phyloP scores from a whole-genome alignment of 2,329 filamentous ascomycete species.

The Daldinia eschscholtzii region DNA sequence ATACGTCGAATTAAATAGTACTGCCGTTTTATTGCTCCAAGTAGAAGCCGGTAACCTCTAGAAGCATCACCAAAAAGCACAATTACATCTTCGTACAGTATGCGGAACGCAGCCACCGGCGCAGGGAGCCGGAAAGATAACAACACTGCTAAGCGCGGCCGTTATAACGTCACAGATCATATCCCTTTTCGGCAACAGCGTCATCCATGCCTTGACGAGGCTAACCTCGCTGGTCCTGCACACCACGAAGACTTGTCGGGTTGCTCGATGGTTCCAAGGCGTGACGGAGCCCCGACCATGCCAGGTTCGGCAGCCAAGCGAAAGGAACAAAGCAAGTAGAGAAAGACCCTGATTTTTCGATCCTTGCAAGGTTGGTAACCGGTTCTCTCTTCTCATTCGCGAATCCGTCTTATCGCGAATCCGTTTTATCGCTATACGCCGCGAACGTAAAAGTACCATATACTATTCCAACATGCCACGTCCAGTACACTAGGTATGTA shows the following conservation, averaged over 20 bases:
- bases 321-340: slow-evolving; percentile 1
- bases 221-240: slow-evolving; percentile 31
- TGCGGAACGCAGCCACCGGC: slow-evolving; percentile 19
- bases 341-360: slow-evolving; percentile 36
- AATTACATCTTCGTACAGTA: slow-evolving; percentile 42
- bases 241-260: slow-evolving; percentile 43
- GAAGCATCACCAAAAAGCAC: slow-evolving; percentile 30
- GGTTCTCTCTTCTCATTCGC: slow-evolving; percentile 28
- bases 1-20: neutral
- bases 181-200: slow-evolving; percentile 32
- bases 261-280: slow-evolving; percentile 30
- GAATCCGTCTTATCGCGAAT: slow-evolving; percentile 28
- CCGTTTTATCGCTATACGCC: slow-evolving; percentile 12
- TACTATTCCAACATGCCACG: neutral
- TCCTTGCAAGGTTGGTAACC: slow-evolving; percentile 21
- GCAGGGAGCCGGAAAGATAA: slow-evolving; percentile 28
- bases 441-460: slow-evolving; percentile 20
- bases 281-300: slow-evolving; percentile 23
- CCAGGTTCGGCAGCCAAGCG: slow-evolving; percentile 30
- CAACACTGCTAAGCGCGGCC: slow-evolving; percentile 35
- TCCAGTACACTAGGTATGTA: slow-evolving; percentile 2
- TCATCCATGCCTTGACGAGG: slow-evolving; percentile 38
- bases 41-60: slow-evolving; percentile 12
- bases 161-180: slow-evolving; percentile 34
- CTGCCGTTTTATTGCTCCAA: neutral